phyloP scores from a whole-genome alignment of 257 asterid species.

The Solanum etuberosum region DNA sequence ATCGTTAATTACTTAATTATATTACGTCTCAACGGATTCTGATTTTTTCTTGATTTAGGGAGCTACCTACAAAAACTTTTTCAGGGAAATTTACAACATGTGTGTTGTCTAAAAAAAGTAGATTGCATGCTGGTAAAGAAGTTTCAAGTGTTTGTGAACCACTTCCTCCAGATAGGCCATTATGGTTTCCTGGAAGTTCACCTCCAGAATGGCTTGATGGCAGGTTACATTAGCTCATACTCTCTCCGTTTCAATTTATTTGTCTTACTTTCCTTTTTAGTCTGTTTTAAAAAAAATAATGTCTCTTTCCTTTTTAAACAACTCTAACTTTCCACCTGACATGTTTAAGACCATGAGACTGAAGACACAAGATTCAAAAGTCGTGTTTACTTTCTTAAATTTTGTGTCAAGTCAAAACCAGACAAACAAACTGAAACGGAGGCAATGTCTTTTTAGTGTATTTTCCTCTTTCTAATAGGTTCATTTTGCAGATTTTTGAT shows the following conservation, averaged over 20 bases:
- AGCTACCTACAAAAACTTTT: slow-evolving; percentile 2
- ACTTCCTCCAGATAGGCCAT: slow-evolving; percentile 82
- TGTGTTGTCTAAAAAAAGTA: slow-evolving; percentile 1
- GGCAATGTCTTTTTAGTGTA: not conserved
- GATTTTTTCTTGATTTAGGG: slow-evolving; percentile 8
- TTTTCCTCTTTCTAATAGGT: not conserved
- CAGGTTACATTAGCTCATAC: slow-evolving; percentile 22
- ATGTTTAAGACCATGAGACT: not conserved
- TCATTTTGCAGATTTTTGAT: not conserved
- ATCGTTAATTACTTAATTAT: not conserved
- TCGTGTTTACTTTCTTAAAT: not conserved
- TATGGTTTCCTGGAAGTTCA: slow-evolving; percentile 92
- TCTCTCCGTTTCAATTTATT: not conserved
- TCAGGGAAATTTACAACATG: slow-evolving; percentile 10
- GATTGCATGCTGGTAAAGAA: slow-evolving; percentile 54
- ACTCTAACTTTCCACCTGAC: not conserved
- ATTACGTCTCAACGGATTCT: not conserved
- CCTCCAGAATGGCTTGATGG: slow-evolving; percentile 91
- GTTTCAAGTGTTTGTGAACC: slow-evolving; percentile 73
- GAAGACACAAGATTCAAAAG: not conserved
- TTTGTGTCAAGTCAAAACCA: not conserved
- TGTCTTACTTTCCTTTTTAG: not conserved
- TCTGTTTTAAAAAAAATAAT: too few species aligned
- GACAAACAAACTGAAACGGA: too few species aligned
- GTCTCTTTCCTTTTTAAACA: not conserved